Evolutionary conservation across 1,284 basidiomycete species (phyloP).

Genomic region (Athelia sp.): DNA sequence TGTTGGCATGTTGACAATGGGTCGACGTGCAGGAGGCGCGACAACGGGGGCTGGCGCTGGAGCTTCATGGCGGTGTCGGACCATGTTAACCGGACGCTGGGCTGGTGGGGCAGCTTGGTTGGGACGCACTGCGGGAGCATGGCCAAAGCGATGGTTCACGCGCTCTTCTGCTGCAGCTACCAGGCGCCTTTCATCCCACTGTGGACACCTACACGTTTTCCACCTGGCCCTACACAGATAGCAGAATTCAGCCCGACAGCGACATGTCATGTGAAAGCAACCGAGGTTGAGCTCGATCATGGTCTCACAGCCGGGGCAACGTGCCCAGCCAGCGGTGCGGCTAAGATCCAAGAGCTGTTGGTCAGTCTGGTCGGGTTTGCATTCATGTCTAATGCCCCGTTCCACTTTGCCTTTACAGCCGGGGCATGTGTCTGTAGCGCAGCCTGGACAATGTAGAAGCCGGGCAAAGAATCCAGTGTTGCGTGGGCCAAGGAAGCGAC

Average conservation of each 20-base stretch:
- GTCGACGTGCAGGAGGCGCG: neutral
- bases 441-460: constrained; percentile 19
- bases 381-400: constrained; percentile 8
- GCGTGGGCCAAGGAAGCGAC: constrained; percentile 34
- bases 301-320: constrained; percentile 36
- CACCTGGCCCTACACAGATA: constrained; percentile 34
- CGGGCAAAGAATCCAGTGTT: constrained; percentile 14
- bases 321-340: constrained; percentile 32
- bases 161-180: constrained; percentile 25
- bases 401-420: constrained; percentile 25
- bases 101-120: neutral
- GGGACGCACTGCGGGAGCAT: constrained; percentile 1
- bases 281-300: constrained; percentile 37
- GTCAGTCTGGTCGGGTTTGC: constrained; percentile 23
- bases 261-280: constrained; percentile 44
- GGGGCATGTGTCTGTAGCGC: constrained; percentile 26
- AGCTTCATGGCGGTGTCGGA: neutral
- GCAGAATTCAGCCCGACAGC: constrained; percentile 40
- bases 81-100: neutral
- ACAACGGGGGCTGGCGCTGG: neutral
- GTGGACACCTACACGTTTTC: constrained; percentile 36
- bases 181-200: constrained; percentile 35
- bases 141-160: constrained; percentile 19
- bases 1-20: too few relatives aligned
- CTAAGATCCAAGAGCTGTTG: constrained; percentile 28